These are phyloP conservation scores for Cutaneotrichosporon sp. DNA, from an alignment of 1,284 basidiomycete genomes.

Conservation along the genomic window DNA sequence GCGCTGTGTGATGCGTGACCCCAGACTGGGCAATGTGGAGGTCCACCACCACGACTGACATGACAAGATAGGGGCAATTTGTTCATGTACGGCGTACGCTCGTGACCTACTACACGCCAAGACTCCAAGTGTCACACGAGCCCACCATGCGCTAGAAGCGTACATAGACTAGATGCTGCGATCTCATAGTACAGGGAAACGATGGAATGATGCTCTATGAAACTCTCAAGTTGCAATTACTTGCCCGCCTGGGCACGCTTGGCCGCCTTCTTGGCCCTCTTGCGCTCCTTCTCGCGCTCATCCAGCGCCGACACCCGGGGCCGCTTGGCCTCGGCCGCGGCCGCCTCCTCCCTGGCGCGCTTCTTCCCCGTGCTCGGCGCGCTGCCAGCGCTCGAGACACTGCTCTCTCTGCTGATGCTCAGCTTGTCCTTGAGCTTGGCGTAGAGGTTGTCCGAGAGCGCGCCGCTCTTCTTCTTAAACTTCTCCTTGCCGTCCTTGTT, in stretches of 20 bases:
- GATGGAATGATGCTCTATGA: not conserved
- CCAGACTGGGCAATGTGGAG: too few relatives aligned
- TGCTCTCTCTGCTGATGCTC: slow-evolving; percentile 2
- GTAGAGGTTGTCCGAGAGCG: not conserved
- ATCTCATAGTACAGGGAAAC: not conserved
- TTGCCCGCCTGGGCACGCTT: slow-evolving; percentile 6
- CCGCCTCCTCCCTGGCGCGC: slow-evolving; percentile 4
- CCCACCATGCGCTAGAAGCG: too few relatives aligned
- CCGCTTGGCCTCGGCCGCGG: not conserved
- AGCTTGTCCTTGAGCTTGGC: not conserved
- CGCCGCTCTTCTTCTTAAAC: not conserved
- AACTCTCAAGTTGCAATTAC: not conserved
- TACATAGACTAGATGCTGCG: not conserved
- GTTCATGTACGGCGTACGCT: too few relatives aligned
- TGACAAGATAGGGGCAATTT: too few relatives aligned
- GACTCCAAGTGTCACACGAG: too few relatives aligned
- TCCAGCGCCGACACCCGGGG: not conserved
- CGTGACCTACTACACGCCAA: too few relatives aligned
- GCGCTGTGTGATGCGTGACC: too few relatives aligned
- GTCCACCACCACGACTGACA: too few relatives aligned
- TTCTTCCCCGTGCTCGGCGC: slow-evolving; percentile 12
- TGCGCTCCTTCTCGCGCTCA: slow-evolving; percentile 2
- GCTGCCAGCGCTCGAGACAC: not conserved
- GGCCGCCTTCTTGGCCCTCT: slow-evolving; percentile 10
- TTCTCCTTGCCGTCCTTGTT: not conserved